Percentiles rank a stretch among this genome's conserved stretches.
phyloP scores from a whole-genome alignment of 2,329 filamentous ascomycete genomes.

The Corynespora cassiicola region DNA sequence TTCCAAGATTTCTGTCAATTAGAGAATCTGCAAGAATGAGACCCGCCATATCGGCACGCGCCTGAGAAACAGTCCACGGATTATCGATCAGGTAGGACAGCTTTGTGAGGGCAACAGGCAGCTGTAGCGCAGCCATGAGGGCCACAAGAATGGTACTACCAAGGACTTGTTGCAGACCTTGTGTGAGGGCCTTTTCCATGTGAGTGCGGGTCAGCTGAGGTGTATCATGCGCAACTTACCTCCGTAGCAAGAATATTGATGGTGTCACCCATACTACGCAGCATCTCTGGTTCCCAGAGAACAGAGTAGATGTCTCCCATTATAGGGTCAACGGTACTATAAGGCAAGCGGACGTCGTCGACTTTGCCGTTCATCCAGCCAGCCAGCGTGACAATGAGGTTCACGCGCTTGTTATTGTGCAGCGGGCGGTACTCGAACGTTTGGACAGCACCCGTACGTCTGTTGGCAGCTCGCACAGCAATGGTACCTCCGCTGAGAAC shows the following conservation, averaged over 20 bases:
- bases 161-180: conserved; percentile 93
- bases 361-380: conserved; percentile 99
- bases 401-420: conserved; percentile 97
- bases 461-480: conserved; percentile 81
- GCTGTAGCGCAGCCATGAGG: conserved; percentile 89
- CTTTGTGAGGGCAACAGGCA: conserved; percentile 93
- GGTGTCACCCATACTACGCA: conserved; percentile 96
- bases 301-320: conserved; percentile 99
- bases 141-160: conserved; percentile 87
- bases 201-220: no score
- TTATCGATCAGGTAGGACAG: conserved; percentile 97
- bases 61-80: conserved; percentile 95
- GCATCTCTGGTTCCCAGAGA: conserved; percentile 97
- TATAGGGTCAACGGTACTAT: conserved; percentile 93
- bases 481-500: conserved; percentile 87
- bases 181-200: conserved; percentile 95
- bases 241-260: conserved; percentile 98
- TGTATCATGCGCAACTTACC: conserved; percentile 67
- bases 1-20: conserved; percentile 88
- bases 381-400: conserved; percentile 91
- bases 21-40: conserved; percentile 94
- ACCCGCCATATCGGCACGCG: conserved; percentile 85
- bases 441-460: conserved; percentile 88
- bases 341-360: conserved; percentile 94
- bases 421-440: conserved; percentile 97